Percentiles rank a stretch among this genome's conserved stretches.
These are phyloP conservation scores for Senna tora DNA, from an alignment of 306 rosid species.

Conservation along the genomic window DNA sequence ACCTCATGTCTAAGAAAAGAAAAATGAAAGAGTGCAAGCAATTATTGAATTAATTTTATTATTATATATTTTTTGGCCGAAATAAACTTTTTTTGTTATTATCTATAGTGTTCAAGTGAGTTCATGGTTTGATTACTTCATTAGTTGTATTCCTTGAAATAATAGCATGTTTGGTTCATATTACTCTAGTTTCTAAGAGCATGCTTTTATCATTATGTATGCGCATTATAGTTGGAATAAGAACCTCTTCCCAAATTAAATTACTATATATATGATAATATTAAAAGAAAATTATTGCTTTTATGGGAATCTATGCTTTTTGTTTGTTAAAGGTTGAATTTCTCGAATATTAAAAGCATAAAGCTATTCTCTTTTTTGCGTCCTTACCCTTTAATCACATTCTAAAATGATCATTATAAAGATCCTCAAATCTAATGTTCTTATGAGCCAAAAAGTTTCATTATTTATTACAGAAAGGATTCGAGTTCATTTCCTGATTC, in stretches of 20 bases:
- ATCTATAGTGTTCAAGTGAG: too few relatives aligned
- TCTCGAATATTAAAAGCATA: neutral
- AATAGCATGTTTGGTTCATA: neutral
- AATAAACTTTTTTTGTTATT: too few relatives aligned
- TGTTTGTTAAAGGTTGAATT: neutral
- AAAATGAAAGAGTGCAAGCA: conserved; percentile 39
- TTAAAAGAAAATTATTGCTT: conserved; percentile 3
- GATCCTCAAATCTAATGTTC: conserved; percentile 1
- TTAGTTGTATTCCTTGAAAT: too few relatives aligned
- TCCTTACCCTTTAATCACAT: neutral
- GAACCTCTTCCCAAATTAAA: neutral
- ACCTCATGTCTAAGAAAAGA: neutral
- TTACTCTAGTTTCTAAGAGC: neutral
- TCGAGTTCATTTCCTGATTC: neutral
- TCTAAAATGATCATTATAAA: conserved; percentile 2
- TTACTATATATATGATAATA: neutral
- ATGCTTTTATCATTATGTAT: conserved; percentile 12
- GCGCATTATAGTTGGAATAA: neutral
- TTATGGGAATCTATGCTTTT: neutral
- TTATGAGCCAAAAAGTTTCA: neutral
- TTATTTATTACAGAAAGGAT: neutral
- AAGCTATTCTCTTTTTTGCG: conserved; percentile 10
- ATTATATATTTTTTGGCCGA: too few relatives aligned
- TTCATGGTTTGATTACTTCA: too few relatives aligned
- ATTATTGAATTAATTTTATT: too few relatives aligned